These are phyloP conservation scores for Rhinocladiella similis DNA, from an alignment of 2,329 filamentous ascomycete species.

Conservation along the genomic window DNA sequence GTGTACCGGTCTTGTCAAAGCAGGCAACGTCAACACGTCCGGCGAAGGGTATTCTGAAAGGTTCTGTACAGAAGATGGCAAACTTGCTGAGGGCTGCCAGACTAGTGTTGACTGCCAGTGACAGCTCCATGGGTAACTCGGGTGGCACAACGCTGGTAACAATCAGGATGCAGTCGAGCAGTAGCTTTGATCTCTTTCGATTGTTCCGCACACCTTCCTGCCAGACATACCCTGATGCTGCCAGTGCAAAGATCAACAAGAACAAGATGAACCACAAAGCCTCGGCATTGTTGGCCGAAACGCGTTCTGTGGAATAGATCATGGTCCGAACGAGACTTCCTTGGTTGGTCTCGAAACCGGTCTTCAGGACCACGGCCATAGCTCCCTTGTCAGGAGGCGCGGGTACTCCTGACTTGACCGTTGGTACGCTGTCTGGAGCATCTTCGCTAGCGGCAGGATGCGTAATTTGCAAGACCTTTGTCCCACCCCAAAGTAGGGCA, in stretches of 20 bases:
- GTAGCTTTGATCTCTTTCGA: conserved; percentile 93
- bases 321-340: conserved; percentile 96
- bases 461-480: conserved; percentile 93
- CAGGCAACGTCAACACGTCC: conserved; percentile 94
- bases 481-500: conserved; percentile 92
- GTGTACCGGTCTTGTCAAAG: conserved; percentile 97
- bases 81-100: conserved; percentile 90
- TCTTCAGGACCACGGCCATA: conserved; percentile 92
- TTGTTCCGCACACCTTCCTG: conserved; percentile 91
- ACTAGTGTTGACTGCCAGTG: conserved; percentile 95
- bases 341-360: conserved; percentile 97
- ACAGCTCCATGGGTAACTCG: conserved; percentile 96
- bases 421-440: conserved; percentile 56
- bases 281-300: conserved; percentile 97
- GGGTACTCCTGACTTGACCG: conserved; percentile 73
- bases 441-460: conserved; percentile 80
- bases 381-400: conserved; percentile 90
- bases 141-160: conserved; percentile 98
- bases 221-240: conserved; percentile 99
- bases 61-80: conserved; percentile 98
- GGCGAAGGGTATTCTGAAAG: conserved; percentile 95
- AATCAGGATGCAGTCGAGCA: conserved; percentile 96
- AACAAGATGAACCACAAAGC: conserved; percentile 97
- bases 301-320: conserved; percentile 98
- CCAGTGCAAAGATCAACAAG: conserved; percentile 91